phyloP scores from a whole-genome alignment of 2,329 filamentous ascomycete species.

The Blastomyces silverae region DNA sequence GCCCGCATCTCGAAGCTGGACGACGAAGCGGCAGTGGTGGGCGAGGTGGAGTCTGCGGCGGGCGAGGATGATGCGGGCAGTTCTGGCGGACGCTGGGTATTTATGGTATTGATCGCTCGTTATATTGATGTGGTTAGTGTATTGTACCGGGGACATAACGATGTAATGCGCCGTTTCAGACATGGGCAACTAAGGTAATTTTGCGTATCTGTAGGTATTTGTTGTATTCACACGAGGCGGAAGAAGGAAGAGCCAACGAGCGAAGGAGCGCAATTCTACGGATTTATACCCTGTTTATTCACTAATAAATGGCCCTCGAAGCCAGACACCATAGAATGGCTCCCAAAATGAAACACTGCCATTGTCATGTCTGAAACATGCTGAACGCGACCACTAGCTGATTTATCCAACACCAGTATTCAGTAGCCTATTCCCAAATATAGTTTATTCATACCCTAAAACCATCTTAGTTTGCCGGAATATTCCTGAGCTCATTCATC shows the following conservation, averaged over 20 bases:
- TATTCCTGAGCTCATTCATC: background rate
- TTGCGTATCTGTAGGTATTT: background rate
- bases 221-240: background rate
- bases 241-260: background rate
- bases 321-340: background rate
- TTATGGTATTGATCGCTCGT: background rate
- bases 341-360: background rate
- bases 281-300: background rate
- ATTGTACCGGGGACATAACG: no score
- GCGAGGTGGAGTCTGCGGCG: background rate
- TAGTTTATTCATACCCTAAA: no score
- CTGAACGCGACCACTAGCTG: background rate
- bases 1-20: constrained; percentile 18
- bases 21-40: constrained; percentile 13
- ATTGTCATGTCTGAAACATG: constrained; percentile 1
- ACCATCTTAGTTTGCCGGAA: background rate
- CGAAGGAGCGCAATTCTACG: background rate
- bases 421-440: no score
- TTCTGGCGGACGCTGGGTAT: background rate
- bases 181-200: background rate
- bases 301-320: background rate
- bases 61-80: background rate
- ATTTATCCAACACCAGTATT: background rate
- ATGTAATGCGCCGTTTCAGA: no score
- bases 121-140: no score